Conservation (phyloP, 1,284 basidiomycete species). For the Somion occarium region DNA sequence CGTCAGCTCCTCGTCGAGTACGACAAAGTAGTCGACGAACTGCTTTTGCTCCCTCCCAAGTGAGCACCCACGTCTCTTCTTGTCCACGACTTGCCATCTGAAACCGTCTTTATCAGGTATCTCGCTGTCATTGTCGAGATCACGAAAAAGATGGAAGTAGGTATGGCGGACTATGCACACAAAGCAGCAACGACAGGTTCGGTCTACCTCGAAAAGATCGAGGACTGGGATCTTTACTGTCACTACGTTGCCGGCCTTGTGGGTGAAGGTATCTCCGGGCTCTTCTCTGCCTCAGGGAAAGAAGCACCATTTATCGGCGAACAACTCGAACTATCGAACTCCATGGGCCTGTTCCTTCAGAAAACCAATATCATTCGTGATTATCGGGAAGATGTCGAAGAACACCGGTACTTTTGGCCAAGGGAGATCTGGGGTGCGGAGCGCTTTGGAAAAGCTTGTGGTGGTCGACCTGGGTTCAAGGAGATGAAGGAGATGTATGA, state of each 20-base stretch:
- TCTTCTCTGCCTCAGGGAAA: constrained; percentile 87
- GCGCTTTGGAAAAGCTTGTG: constrained; percentile 14
- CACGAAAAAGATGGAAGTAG: constrained; percentile 81
- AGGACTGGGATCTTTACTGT: constrained; percentile 96
- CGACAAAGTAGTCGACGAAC: constrained; percentile 79
- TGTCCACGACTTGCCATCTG: background rate
- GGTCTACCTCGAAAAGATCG: constrained; percentile 68
- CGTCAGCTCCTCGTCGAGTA: constrained; percentile 86
- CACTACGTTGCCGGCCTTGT: constrained; percentile 99
- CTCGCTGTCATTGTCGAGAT: constrained; percentile 83
- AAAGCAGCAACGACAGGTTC: constrained; percentile 68
- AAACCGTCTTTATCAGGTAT: constrained; percentile 54
- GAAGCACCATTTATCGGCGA: constrained; percentile 75
- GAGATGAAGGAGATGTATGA: constrained; percentile 62
- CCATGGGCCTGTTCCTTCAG: constrained; percentile 95
- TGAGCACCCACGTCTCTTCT: constrained; percentile 35
- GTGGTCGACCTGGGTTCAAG: constrained; percentile 39
- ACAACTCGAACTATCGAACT: constrained; percentile 88
- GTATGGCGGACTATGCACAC: constrained; percentile 95
- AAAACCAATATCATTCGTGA: constrained; percentile 99
- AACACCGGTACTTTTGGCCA: constrained; percentile 93
- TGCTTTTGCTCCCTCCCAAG: constrained; percentile 63
- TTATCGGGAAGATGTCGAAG: constrained; percentile 88
- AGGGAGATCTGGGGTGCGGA: constrained; percentile 83
- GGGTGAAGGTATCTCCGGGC: constrained; percentile 90